Evolutionary conservation across 495 filamentous ascomycete genomes (phyloP), one percentile per base, ranked within the genome.

Genomic region (Neurospora sp.): DNA sequence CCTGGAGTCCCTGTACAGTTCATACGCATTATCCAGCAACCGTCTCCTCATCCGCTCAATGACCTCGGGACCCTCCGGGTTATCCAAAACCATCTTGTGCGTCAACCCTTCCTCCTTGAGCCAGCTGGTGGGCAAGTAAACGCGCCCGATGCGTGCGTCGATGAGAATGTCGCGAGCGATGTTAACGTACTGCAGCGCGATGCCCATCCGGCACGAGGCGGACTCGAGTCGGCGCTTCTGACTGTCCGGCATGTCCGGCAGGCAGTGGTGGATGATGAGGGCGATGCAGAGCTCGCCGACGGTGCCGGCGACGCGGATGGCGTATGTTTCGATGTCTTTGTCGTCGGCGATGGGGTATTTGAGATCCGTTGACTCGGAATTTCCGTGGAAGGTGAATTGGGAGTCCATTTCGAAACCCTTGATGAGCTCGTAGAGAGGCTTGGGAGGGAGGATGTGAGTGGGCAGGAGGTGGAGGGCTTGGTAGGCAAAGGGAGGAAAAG

Each of bases 161-260:
- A 88, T 87, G 9, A 78, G 72, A 27, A 92, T 88, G 74, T 93
- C 91, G 9, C 91, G 88, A 37, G 90, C 88, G 73, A 93, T 91
- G 72, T 92, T 93, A 70, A 92, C 85, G 74, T 89, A 91, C 73
- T 93, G 90, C 39, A 93, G 78, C 20, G 91, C 89, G 53, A 88
- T 83, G 0, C 91, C 91, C 90, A 92, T 92, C 2, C 81, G 83
- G 7, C 82, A 79, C 8, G 88, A 89, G 6, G 88, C 85, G 9
- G 78, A 70, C 3, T 88, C 76, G 7, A 85, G 80, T 4, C 72
- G 44, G 9, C 74, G 72, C 70, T 79, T 71, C 40, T 77, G 75
- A 5, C 73, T 74, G 3, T 69, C 69, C 12, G 78, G 45, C 38
- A 82, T 72, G 8, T 74, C 73, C 38, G 72, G 77, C 9, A 74